Conservation (phyloP, 2,329 filamentous ascomycete species). For the Penicillium hesseltinei region DNA sequence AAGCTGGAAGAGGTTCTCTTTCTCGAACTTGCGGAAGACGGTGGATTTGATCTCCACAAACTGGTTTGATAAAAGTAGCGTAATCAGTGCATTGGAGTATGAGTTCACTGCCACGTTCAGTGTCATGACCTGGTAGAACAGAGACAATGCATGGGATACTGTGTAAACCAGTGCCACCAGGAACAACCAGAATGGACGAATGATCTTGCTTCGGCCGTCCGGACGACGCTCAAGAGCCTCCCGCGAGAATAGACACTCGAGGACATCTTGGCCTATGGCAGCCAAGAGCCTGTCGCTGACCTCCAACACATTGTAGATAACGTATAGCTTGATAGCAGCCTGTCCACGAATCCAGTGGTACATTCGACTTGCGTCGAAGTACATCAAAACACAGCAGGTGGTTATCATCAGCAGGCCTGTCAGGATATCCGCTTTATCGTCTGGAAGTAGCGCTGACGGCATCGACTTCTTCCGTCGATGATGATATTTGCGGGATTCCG, state of each 20-base stretch:
- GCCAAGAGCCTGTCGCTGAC: conserved; percentile 83
- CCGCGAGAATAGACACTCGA: conserved; percentile 90
- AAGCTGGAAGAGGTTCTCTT: conserved; percentile 94
- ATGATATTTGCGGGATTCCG: conserved; percentile 43
- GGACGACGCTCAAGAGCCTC: conserved; percentile 87
- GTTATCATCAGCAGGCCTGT: conserved; percentile 85
- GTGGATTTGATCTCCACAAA: conserved; percentile 99
- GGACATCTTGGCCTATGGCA: conserved; percentile 89
- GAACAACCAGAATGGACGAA: conserved; percentile 89
- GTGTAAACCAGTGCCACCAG: conserved; percentile 82
- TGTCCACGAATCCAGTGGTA: conserved; percentile 97
- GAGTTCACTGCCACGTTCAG: conserved; percentile 98
- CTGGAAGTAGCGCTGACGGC: conserved; percentile 78
- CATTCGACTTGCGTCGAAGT: conserved; percentile 92
- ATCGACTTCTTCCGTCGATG: conserved; percentile 76
- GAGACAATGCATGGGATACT: conserved; percentile 76
- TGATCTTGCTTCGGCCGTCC: conserved; percentile 84
- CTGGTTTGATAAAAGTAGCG: conserved; percentile 90
- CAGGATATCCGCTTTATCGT: conserved; percentile 92
- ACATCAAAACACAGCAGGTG: conserved; percentile 82
- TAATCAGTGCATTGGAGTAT: conserved; percentile 92
- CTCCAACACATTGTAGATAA: conserved; percentile 97
- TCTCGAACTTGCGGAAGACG: conserved; percentile 98
- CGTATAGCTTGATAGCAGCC: conserved; percentile 95
- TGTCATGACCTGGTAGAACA: conserved; percentile 97